phyloP scores from a whole-genome alignment of 192 early-diverging fungal genomes.

The Backusella sp. region DNA sequence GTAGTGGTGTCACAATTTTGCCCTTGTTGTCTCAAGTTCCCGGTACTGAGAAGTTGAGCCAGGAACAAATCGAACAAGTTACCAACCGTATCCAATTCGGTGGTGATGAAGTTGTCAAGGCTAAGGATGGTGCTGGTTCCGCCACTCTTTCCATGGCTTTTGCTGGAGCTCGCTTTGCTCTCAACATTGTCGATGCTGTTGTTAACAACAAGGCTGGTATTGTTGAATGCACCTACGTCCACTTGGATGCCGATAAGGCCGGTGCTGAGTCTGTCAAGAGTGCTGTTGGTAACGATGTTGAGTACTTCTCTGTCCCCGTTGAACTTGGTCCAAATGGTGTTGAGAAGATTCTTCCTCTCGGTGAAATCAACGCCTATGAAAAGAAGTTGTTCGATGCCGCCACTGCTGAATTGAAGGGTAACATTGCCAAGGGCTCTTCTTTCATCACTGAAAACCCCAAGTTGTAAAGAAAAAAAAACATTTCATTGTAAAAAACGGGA shows the following conservation, averaged over 20 bases:
- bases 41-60: conserved; percentile 56
- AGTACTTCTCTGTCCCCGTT: conserved; percentile 79
- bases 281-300: conserved; percentile 51
- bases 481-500: neutral
- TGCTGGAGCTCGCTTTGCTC: conserved; percentile 90
- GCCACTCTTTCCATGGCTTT: conserved; percentile 91
- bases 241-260: conserved; percentile 47
- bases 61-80: conserved; percentile 86
- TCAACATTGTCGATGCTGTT: conserved; percentile 82
- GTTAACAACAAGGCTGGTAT: conserved; percentile 77
- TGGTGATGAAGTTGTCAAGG: conserved; percentile 99
- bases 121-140: conserved; percentile 94
- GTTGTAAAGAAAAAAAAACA: conserved; percentile 14
- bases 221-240: conserved; percentile 89
- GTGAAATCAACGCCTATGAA: conserved; percentile 79
- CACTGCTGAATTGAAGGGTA: conserved; percentile 88
- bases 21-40: conserved; percentile 85
- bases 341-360: conserved; percentile 82
- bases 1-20: conserved; percentile 93
- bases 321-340: conserved; percentile 86
- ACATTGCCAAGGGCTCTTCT: conserved; percentile 84
- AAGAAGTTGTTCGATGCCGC: conserved; percentile 78
- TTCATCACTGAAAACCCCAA: conserved; percentile 27
- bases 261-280: conserved; percentile 2
- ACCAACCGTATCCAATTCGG: conserved; percentile 99